phyloP scores from a whole-genome alignment of 2,329 filamentous ascomycete genomes.

The Pestalotiopsis sp. region DNA sequence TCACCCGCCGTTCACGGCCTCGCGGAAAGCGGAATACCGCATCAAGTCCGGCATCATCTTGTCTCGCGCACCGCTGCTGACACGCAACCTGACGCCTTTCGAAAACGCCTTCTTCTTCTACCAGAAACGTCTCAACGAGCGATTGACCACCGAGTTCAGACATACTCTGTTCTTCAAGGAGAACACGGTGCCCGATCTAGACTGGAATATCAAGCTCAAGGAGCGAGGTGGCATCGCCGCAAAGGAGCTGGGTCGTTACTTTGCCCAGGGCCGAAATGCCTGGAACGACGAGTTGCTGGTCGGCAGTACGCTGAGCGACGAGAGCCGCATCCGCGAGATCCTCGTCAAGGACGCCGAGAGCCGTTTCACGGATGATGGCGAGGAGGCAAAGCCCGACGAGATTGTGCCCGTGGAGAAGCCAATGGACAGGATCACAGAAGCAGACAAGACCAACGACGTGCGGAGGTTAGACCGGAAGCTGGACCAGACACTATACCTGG shows the following conservation, averaged over 20 bases:
- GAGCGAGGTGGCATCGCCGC: conserved; percentile 73
- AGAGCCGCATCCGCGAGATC: conserved; percentile 64
- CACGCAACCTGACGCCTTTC: conserved; percentile 79
- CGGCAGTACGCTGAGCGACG: conserved; percentile 66
- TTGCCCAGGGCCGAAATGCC: conserved; percentile 64
- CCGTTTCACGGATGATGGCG: conserved; percentile 59
- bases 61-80: conserved; percentile 84
- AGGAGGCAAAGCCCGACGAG: conserved; percentile 57
- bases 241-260: conserved; percentile 83
- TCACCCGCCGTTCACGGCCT: conserved; percentile 28
- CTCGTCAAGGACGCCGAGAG: conserved; percentile 75
- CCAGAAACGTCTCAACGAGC: conserved; percentile 94
- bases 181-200: conserved; percentile 78
- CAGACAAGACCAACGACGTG: conserved; percentile 73
- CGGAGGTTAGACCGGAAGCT: conserved; percentile 77
- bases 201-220: conserved; percentile 85
- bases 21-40: conserved; percentile 39
- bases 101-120: conserved; percentile 96
- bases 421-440: conserved; percentile 70
- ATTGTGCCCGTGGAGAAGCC: conserved; percentile 71
- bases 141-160: conserved; percentile 82
- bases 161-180: conserved; percentile 94
- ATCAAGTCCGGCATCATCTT: conserved; percentile 73
- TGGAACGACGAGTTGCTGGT: conserved; percentile 93
- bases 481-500: conserved; percentile 81